These are phyloP conservation scores for Marasmius tenuissimus DNA, from an alignment of 1,284 basidiomycete genomes.

Conservation along the genomic window DNA sequence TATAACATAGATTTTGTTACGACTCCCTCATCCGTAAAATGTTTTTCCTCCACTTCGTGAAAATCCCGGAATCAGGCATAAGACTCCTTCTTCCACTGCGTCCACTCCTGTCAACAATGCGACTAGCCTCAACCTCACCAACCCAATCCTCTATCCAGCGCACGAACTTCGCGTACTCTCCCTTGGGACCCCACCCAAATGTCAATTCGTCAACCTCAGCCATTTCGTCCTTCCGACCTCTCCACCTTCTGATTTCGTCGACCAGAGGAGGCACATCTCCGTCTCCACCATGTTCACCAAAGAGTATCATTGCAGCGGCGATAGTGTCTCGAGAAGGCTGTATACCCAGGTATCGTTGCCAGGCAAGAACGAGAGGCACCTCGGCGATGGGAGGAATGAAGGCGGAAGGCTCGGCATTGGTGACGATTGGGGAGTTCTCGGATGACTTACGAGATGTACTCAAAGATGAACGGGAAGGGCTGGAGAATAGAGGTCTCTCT, in stretches of 20 bases:
- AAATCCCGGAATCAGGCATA: slow-evolving; percentile 7
- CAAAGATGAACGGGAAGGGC: background rate
- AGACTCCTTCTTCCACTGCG: background rate
- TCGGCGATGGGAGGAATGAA: slow-evolving; percentile 38
- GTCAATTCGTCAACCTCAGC: background rate
- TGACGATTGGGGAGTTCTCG: background rate
- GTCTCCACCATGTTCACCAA: slow-evolving; percentile 63
- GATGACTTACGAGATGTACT: background rate
- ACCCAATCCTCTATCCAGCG: slow-evolving; percentile 12
- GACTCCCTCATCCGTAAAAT: slow-evolving; percentile 4
- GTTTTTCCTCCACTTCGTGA: slow-evolving; percentile 6
- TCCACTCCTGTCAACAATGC: background rate
- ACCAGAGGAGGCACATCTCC: slow-evolving; percentile 51
- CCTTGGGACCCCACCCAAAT: background rate
- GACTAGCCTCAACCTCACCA: slow-evolving; percentile 1
- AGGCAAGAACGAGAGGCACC: slow-evolving; percentile 71
- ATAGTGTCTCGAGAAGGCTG: slow-evolving; percentile 56
- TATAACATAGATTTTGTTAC: no score
- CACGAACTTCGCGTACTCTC: slow-evolving; percentile 4
- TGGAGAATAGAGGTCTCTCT: slow-evolving; percentile 18
- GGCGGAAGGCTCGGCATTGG: slow-evolving; percentile 52
- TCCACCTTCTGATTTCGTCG: slow-evolving; percentile 34
- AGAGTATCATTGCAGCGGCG: slow-evolving; percentile 64
- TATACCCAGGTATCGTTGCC: slow-evolving; percentile 71
- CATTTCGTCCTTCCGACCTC: background rate